phyloP scores from a whole-genome alignment of 208 protist species.

The Naegleria lovaniensis region DNA sequence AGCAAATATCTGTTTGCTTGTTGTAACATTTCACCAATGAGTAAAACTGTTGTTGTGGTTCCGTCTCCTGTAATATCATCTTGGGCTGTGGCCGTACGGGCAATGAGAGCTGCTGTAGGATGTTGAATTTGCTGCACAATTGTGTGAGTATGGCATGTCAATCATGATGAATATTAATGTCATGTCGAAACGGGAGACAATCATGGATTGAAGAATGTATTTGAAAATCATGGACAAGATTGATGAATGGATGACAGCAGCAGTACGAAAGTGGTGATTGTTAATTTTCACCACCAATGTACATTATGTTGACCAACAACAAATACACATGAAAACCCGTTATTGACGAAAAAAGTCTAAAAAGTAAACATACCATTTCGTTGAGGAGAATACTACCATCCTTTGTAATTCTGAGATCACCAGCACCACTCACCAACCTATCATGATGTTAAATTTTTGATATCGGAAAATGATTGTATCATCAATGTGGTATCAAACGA shows the following conservation, averaged over 20 bases:
- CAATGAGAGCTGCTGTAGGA: constrained; percentile 98
- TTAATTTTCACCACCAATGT: too few species aligned
- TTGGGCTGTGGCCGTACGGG: constrained; percentile 95
- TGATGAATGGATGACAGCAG: too few species aligned
- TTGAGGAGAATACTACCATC: constrained; percentile 98
- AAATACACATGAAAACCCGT: too few species aligned
- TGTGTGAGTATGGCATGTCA: background rate
- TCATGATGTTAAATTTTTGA: background rate
- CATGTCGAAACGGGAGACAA: background rate
- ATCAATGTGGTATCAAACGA: too few species aligned
- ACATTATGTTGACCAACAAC: too few species aligned
- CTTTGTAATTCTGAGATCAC: constrained; percentile 99
- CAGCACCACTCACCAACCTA: constrained; percentile 93
- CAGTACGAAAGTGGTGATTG: too few species aligned
- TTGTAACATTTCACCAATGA: constrained; percentile 98
- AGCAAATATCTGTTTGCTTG: constrained; percentile 92
- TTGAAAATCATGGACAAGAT: background rate
- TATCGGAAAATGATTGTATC: constrained; percentile 11
- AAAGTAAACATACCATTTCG: constrained; percentile 82
- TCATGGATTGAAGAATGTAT: too few species aligned
- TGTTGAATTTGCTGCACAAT: constrained; percentile 97
- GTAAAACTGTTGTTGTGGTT: constrained; percentile 96
- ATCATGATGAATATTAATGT: background rate
- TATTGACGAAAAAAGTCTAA: constrained; percentile 17
- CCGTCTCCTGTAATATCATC: constrained; percentile 99